These are phyloP conservation scores for Hypoxylon sp. DNA, from an alignment of 2,329 filamentous ascomycete species.

Conservation along the genomic window DNA sequence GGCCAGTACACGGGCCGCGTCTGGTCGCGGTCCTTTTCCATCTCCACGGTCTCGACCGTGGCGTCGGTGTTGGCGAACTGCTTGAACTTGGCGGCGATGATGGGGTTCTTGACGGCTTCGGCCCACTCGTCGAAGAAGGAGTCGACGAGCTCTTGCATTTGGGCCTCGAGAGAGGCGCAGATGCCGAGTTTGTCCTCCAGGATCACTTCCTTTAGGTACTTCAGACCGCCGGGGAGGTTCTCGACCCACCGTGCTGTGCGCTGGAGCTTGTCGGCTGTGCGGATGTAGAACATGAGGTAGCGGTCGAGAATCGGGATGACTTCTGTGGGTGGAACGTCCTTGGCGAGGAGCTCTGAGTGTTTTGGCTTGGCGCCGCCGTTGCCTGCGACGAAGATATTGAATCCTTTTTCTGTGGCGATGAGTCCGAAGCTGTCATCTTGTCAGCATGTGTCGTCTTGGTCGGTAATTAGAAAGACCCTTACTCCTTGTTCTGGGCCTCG, in stretches of 20 bases:
- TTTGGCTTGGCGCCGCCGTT: conserved; percentile 90
- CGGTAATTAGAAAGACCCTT: conserved; percentile 51
- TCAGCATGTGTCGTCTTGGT: conserved; percentile 21
- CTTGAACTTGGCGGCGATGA: conserved; percentile 77
- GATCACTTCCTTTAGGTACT: conserved; percentile 85
- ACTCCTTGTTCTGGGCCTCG: conserved; percentile 94
- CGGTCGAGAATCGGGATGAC: conserved; percentile 88
- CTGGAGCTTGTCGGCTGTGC: conserved; percentile 90
- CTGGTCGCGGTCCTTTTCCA: conserved; percentile 80
- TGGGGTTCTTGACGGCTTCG: conserved; percentile 80
- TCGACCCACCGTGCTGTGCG: conserved; percentile 92
- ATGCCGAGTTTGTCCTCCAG: conserved; percentile 90
- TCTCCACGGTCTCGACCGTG: conserved; percentile 77
- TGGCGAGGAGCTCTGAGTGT: conserved; percentile 86
- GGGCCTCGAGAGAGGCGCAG: conserved; percentile 83
- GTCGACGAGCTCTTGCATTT: conserved; percentile 89
- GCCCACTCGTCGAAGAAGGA: conserved; percentile 95
- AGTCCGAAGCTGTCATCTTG: conserved; percentile 75
- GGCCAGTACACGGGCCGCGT: conserved; percentile 83
- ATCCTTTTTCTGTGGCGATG: conserved; percentile 92
- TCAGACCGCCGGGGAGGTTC: conserved; percentile 84
- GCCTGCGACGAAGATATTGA: conserved; percentile 91
- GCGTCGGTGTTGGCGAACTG: conserved; percentile 90
- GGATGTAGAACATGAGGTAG: conserved; percentile 94
- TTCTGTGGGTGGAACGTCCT: conserved; percentile 86